Evolutionary conservation across 495 filamentous ascomycete species (phyloP).

Genomic region (Daldinia concentrica): DNA sequence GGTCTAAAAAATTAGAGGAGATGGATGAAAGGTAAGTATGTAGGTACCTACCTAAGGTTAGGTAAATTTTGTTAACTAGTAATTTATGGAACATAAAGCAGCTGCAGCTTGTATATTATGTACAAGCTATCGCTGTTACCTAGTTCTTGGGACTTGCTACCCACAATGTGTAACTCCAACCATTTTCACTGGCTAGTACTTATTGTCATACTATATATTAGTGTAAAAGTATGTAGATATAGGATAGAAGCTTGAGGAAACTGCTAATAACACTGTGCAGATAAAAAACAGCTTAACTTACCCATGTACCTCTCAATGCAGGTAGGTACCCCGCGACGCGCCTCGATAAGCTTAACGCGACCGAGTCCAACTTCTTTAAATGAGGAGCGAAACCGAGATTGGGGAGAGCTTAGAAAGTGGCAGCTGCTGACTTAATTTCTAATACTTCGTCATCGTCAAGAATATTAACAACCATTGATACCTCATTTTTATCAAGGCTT

Average conservation of each 20-base stretch:
- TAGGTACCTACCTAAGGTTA: background rate
- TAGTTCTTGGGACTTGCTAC: background rate
- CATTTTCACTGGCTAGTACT: background rate
- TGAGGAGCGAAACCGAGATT: background rate
- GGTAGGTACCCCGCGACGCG: slow-evolving; percentile 30
- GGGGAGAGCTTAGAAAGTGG: background rate
- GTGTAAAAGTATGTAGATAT: background rate
- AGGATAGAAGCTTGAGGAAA: background rate
- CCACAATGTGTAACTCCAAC: background rate
- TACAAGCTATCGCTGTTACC: too few species aligned
- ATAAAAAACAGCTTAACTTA: too few species aligned
- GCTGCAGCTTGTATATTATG: slow-evolving; percentile 1
- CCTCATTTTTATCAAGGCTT: background rate
- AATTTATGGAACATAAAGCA: background rate
- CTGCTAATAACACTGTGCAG: slow-evolving; percentile 9
- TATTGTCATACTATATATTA: background rate
- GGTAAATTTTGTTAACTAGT: background rate
- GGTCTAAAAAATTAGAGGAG: background rate
- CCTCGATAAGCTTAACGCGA: slow-evolving; percentile 30
- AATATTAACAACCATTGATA: background rate
- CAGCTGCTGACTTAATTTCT: background rate
- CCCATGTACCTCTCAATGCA: too few species aligned
- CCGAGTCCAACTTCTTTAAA: background rate
- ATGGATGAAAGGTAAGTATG: background rate
- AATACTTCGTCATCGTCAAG: background rate